Percentiles rank a stretch among this genome's conserved stretches.
Evolutionary conservation across 768 basidiomycete species (phyloP).

Genomic region (Lyophyllum shimeji): DNA sequence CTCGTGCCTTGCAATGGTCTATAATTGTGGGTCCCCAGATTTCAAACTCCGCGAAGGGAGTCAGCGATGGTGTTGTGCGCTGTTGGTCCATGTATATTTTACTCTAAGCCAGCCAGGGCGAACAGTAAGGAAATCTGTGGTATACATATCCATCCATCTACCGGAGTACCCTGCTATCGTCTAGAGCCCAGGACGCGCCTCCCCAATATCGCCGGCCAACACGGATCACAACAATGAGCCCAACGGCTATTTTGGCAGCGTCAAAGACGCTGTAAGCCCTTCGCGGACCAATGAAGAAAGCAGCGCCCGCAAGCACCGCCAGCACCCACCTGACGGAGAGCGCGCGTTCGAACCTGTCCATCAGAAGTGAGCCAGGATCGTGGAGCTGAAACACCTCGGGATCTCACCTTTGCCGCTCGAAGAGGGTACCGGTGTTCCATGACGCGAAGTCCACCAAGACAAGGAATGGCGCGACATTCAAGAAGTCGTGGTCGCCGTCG

Average conservation of each 20-base stretch:
- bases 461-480: slow-evolving; percentile 64
- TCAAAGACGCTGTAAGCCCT: slow-evolving; percentile 68
- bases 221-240: slow-evolving; percentile 42
- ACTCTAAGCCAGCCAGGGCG: neutral
- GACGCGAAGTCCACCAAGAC: slow-evolving; percentile 62
- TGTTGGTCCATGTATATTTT: neutral
- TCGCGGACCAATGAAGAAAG: slow-evolving; percentile 70
- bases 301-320: slow-evolving; percentile 43
- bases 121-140: neutral
- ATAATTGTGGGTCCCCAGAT: neutral
- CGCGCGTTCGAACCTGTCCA: slow-evolving; percentile 36
- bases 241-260: slow-evolving; percentile 47
- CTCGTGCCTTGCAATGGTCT: neutral
- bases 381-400: slow-evolving; percentile 3
- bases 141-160: slow-evolving; percentile 1
- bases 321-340: slow-evolving; percentile 56
- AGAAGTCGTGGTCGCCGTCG: slow-evolving; percentile 74
- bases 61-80: neutral
- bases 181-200: slow-evolving; percentile 31
- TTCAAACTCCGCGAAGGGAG: slow-evolving; percentile 13
- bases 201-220: slow-evolving; percentile 54
- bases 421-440: slow-evolving; percentile 42
- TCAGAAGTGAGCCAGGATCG: slow-evolving; percentile 7
- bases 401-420: slow-evolving; percentile 42
- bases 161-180: neutral